These are phyloP conservation scores for Saccharum spontaneum DNA, from an alignment of 176 grass and related monocot species.

Conservation along the genomic window DNA sequence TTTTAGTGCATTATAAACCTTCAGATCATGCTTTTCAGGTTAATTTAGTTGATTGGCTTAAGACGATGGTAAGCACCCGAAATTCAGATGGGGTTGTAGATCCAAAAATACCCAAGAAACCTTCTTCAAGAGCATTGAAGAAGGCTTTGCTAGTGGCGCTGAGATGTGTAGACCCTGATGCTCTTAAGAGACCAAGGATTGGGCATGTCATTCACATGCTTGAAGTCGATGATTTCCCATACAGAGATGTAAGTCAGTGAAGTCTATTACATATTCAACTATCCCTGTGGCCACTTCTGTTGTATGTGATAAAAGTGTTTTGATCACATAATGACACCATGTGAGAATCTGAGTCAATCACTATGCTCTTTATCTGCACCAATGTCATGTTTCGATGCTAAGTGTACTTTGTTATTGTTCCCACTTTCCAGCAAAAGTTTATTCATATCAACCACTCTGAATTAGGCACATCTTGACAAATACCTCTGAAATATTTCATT, in stretches of 20 bases:
- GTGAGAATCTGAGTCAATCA: too few relatives aligned
- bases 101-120: constrained; percentile 79
- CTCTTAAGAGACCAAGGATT: constrained; percentile 85
- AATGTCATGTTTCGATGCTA: background rate
- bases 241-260: constrained; percentile 63
- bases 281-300: background rate
- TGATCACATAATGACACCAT: background rate
- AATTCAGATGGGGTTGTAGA: constrained; percentile 87
- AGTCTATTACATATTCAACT: background rate
- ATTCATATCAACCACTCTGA: background rate
- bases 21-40: constrained; percentile 47
- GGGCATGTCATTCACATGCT: constrained; percentile 96
- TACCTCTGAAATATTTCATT: background rate
- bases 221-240: constrained; percentile 94
- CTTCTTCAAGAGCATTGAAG: constrained; percentile 78
- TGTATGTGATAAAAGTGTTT: background rate
- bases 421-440: background rate
- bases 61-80: constrained; percentile 78
- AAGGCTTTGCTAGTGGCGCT: constrained; percentile 85
- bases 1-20: background rate
- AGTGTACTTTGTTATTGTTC: background rate
- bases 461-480: background rate
- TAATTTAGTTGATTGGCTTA: constrained; percentile 95
- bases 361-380: background rate
- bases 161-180: constrained; percentile 90